Conservation (phyloP, 495 filamentous ascomycete species). For the Neurospora terricola region DNA sequence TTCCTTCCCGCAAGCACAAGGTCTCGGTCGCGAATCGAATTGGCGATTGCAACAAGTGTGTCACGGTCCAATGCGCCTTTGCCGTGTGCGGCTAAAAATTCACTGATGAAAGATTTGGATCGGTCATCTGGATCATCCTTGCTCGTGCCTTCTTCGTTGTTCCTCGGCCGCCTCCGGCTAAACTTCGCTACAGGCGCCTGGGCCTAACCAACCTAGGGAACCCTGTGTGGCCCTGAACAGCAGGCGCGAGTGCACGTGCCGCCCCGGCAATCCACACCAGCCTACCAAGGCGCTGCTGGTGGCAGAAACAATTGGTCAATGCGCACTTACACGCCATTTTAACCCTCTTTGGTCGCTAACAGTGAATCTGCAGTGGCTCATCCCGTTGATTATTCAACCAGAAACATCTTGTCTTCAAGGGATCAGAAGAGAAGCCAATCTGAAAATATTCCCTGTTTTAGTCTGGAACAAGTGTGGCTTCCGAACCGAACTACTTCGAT, state of each 20-base stretch:
- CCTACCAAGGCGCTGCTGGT: not conserved
- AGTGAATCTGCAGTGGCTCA: not conserved
- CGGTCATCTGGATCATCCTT: not conserved
- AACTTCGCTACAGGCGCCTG: not conserved
- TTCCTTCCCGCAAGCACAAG: not conserved
- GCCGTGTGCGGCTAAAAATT: not conserved
- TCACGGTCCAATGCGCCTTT: not conserved
- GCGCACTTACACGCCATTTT: not conserved
- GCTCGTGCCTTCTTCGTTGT: not conserved
- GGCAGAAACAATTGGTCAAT: not conserved
- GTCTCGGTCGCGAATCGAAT: not conserved
- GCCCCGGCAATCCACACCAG: not conserved
- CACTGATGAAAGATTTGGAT: not conserved
- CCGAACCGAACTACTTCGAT: not conserved
- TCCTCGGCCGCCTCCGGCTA: not conserved
- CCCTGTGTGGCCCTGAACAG: not conserved
- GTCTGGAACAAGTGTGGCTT: too few species aligned
- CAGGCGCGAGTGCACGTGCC: not conserved
- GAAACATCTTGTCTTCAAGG: not conserved
- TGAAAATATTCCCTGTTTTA: too few species aligned
- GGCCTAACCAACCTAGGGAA: not conserved
- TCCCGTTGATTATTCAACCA: not conserved
- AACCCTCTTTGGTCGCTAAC: not conserved
- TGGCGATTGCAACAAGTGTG: not conserved
- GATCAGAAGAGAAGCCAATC: too few species aligned